Percentiles rank a stretch among this genome's conserved stretches.
These are phyloP conservation scores for Exophiala oligosperma DNA, from an alignment of 2,329 filamentous ascomycete species.

Conservation along the genomic window DNA sequence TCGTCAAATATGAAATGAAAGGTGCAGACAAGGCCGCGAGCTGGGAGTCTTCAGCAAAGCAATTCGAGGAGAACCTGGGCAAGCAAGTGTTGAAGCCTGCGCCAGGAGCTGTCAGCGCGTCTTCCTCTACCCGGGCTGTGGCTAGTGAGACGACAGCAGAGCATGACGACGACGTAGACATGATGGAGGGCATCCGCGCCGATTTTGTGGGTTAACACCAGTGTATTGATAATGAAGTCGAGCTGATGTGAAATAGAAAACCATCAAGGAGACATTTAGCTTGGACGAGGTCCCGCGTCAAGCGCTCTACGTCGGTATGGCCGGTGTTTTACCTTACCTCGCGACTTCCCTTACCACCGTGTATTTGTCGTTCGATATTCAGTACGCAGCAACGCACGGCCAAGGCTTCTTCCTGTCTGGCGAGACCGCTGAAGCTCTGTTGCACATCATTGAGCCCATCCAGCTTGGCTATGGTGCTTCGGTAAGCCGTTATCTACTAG, in stretches of 20 bases:
- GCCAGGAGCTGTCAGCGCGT: constrained; percentile 61
- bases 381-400: constrained; percentile 63
- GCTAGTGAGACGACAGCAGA: constrained; percentile 41
- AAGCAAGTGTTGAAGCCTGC: constrained; percentile 58
- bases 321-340: constrained; percentile 81
- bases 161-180: constrained; percentile 46
- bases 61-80: constrained; percentile 53
- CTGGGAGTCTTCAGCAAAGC: constrained; percentile 31
- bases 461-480: constrained; percentile 91
- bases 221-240: background rate
- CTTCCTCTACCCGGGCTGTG: constrained; percentile 57
- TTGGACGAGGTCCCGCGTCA: constrained; percentile 66
- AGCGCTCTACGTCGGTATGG: constrained; percentile 67
- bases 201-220: constrained; percentile 56
- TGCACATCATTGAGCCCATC: constrained; percentile 77
- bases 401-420: constrained; percentile 65
- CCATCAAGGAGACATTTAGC: constrained; percentile 69
- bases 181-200: constrained; percentile 53
- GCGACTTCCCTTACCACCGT: constrained; percentile 81
- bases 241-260: constrained; percentile 47
- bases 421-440: constrained; percentile 68
- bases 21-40: constrained; percentile 22
- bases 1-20: constrained; percentile 50
- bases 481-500: constrained; percentile 49
- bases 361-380: constrained; percentile 80